Evolutionary conservation across 2,329 filamentous ascomycete genomes (phyloP).

Genomic region (Cryphonectria naterciae): DNA sequence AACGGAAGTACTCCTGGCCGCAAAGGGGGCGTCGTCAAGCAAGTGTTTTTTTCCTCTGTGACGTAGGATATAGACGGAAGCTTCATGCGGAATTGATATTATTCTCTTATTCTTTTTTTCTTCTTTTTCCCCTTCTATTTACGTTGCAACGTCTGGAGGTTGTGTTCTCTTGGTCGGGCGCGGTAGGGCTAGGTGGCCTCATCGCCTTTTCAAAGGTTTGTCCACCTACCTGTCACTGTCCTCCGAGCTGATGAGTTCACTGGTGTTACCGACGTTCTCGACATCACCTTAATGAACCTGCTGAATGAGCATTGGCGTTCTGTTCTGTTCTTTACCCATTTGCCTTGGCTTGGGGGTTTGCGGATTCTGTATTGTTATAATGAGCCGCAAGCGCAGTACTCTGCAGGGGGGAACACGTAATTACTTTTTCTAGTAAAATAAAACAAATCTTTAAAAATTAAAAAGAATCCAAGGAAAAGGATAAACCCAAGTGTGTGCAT

Average conservation of each 20-base stretch:
- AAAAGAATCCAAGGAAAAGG: not conserved
- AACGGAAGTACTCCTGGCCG: constrained; percentile 6
- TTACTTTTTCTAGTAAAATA: not conserved
- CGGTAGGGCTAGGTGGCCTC: not conserved
- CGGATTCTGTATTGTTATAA: not conserved
- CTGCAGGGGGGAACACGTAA: not conserved
- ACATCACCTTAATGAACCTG: not conserved
- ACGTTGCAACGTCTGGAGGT: not conserved
- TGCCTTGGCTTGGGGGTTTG: not conserved
- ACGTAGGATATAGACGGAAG: constrained; percentile 26
- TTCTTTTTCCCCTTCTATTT: constrained; percentile 5
- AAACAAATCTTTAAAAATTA: not conserved
- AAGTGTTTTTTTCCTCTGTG: constrained; percentile 25
- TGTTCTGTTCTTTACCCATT: not conserved
- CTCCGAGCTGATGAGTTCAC: not conserved
- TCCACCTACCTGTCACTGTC: not conserved
- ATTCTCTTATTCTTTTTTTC: not conserved
- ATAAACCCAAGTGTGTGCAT: not conserved
- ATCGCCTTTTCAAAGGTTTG: not conserved
- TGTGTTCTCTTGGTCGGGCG: not conserved
- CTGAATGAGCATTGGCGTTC: constrained; percentile 2
- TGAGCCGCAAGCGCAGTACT: not conserved
- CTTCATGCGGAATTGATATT: constrained; percentile 26
- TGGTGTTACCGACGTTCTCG: not conserved
- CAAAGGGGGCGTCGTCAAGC: constrained; percentile 24